Evolutionary conservation across 2,329 filamentous ascomycete genomes (phyloP).

Genomic region (Pochonia chlamydosporia): DNA sequence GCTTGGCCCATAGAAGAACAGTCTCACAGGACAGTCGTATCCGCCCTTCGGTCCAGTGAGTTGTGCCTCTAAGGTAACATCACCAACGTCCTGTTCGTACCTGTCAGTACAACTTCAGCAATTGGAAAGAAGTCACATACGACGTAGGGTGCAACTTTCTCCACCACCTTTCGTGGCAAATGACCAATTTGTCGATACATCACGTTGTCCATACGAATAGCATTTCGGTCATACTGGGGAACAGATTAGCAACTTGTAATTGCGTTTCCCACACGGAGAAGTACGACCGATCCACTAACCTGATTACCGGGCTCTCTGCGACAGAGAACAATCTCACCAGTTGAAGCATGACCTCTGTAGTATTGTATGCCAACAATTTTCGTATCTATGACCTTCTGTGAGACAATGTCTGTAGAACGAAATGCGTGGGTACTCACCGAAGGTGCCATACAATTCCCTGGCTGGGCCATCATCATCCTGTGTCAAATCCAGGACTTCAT

Average conservation of each 20-base stretch:
- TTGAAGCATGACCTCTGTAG: slow-evolving; percentile 56
- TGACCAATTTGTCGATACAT: slow-evolving; percentile 73
- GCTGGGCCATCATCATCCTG: slow-evolving; percentile 35
- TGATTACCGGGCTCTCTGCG: slow-evolving; percentile 61
- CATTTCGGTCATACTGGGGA: slow-evolving; percentile 62
- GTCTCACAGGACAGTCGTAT: slow-evolving; percentile 67
- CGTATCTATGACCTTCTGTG: slow-evolving; percentile 23
- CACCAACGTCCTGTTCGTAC: slow-evolving; percentile 42
- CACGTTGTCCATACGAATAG: slow-evolving; percentile 74
- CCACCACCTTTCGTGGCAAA: slow-evolving; percentile 59
- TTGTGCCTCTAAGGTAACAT: slow-evolving; percentile 61
- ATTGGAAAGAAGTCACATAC: slow-evolving; percentile 30
- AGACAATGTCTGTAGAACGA: neutral
- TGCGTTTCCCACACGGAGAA: no score
- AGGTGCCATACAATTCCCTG: slow-evolving; percentile 41
- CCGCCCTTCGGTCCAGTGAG: slow-evolving; percentile 59
- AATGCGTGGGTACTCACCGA: slow-evolving; percentile 25
- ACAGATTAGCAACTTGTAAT: no score
- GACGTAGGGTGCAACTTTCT: slow-evolving; percentile 69
- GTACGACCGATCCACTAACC: no score
- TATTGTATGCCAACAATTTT: slow-evolving; percentile 51
- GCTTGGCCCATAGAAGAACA: slow-evolving; percentile 65
- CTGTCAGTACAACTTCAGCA: neutral
- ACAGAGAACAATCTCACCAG: slow-evolving; percentile 58
- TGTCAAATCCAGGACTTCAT: slow-evolving; percentile 36